Evolutionary conservation across 228 moss, liverwort and hornwort genomes (phyloP).

Genomic region (Sphagnum magellanicum): DNA sequence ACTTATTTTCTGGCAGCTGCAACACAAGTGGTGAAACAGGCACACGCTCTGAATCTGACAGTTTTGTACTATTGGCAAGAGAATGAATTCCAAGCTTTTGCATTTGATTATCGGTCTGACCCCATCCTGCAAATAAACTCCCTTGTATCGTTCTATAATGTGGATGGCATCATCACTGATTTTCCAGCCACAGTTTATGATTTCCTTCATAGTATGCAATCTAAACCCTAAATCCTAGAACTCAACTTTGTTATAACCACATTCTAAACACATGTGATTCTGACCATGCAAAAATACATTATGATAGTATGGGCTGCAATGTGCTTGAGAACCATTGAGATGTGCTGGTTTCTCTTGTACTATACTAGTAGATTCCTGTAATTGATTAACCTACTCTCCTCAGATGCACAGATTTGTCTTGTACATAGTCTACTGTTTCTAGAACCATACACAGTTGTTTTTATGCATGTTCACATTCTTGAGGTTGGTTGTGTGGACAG

Average conservation of each 20-base stretch:
- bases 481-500: slow-evolving; percentile 12
- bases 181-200: slow-evolving; percentile 57
- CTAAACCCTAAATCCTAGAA: background rate
- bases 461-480: background rate
- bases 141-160: slow-evolving; percentile 24
- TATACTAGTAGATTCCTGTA: too few relatives aligned
- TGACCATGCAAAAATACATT: background rate
- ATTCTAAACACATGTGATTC: background rate
- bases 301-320: too few relatives aligned
- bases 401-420: background rate
- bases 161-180: slow-evolving; percentile 76
- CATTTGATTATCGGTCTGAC: slow-evolving; percentile 54
- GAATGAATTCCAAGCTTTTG: slow-evolving; percentile 44
- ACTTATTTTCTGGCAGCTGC: slow-evolving; percentile 11
- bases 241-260: background rate
- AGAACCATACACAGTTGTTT: background rate
- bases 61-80: slow-evolving; percentile 41
- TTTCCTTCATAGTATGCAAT: slow-evolving; percentile 38
- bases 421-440: background rate
- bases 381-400: too few relatives aligned
- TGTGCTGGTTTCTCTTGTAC: too few relatives aligned
- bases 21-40: slow-evolving; percentile 33
- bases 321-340: too few relatives aligned
- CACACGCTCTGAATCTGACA: slow-evolving; percentile 66
- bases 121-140: slow-evolving; percentile 52